Evolutionary conservation across 2,329 filamentous ascomycete genomes (phyloP), one percentile per base, ranked within the genome.

Genomic region (Xylaria sp.): DNA sequence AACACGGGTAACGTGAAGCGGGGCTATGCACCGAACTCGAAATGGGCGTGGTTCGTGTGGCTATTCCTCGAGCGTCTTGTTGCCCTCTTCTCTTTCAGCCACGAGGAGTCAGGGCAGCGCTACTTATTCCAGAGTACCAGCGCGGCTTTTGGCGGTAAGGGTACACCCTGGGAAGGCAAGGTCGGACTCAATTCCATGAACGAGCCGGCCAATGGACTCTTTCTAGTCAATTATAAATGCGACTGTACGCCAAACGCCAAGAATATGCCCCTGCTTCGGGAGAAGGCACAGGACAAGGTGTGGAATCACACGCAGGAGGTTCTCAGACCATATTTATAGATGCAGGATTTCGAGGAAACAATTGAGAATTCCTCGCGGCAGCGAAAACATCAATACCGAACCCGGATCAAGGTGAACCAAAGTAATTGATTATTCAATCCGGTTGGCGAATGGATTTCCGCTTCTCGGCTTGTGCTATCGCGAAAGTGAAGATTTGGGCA

Each of bases 81-180:
- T 28, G 4, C 20, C 1, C 57, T 81, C 0, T 68, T 82, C 9
- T 69, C 72, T 2, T 64, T 76, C 3, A 76, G 68, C 34, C 66
- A 78, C n/a, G 76, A 81, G n/a, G 77, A 74, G 58, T 78, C 78
- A 34, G 80, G 65, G 2, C 78, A 81, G 66, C 76, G 78, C 20
- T 63, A 81, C 46, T 61, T 82, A 67, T 82, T 81, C 61, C 73
- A 78, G 44, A 70, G 78, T 56, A 81, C 80, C 1, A 82, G 78
- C 61, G 78, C 79, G 68, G 75, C 73, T 10, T 82, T 78, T 73
- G 80, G 80, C 2, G 80, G 80, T 8, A 75, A 71, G 12, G 79
- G 80, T 0, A 73, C 78, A 4, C 72, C 75, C 1, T 81, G 80
- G 79, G 66, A 65, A 4, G 79, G 78, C 2, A 74, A 76, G 46